These are phyloP conservation scores for Phytophthora aleatoria DNA, from an alignment of 352 stramenopile genomes.

Conservation along the genomic window DNA sequence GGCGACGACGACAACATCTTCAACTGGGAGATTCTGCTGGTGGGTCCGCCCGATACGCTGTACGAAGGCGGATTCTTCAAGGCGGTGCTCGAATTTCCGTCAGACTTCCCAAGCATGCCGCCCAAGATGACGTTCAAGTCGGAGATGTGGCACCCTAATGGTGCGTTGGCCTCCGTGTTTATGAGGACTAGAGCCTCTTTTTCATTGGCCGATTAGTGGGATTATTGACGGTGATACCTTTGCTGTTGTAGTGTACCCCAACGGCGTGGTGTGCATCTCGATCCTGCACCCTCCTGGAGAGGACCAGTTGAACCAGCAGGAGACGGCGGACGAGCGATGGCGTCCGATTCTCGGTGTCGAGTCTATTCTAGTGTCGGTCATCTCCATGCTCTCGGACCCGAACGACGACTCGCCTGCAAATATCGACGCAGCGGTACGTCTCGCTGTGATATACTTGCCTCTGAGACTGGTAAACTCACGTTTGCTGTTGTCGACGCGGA, in stretches of 20 bases:
- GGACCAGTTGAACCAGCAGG: conserved; percentile 97
- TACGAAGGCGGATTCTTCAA: conserved; percentile 99
- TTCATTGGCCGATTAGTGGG: neutral
- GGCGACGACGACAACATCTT: conserved; percentile 98
- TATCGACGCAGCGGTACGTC: conserved; percentile 97
- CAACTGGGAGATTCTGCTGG: conserved; percentile 98
- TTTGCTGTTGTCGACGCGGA: neutral
- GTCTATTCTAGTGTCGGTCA: conserved; percentile 95
- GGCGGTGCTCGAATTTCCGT: conserved; percentile 96
- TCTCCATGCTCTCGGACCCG: conserved; percentile 99
- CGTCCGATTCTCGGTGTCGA: conserved; percentile 97
- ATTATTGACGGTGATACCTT: conserved; percentile 4
- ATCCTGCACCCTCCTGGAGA: conserved; percentile 99
- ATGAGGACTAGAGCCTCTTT: neutral
- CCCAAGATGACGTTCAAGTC: conserved; percentile 98
- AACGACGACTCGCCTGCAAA: conserved; percentile 99
- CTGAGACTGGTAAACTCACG: neutral
- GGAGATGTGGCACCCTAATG: conserved; percentile 99
- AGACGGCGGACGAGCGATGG: conserved; percentile 98
- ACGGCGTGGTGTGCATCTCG: conserved; percentile 99
- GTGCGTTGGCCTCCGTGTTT: conserved; percentile 40
- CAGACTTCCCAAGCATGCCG: conserved; percentile 99
- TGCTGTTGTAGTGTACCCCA: conserved; percentile 91
- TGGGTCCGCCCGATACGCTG: conserved; percentile 94
- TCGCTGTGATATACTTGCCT: neutral